Base-by-base conservation (phyloP, 345 rosid genomes). In the Salix arbutifolia region DNA sequence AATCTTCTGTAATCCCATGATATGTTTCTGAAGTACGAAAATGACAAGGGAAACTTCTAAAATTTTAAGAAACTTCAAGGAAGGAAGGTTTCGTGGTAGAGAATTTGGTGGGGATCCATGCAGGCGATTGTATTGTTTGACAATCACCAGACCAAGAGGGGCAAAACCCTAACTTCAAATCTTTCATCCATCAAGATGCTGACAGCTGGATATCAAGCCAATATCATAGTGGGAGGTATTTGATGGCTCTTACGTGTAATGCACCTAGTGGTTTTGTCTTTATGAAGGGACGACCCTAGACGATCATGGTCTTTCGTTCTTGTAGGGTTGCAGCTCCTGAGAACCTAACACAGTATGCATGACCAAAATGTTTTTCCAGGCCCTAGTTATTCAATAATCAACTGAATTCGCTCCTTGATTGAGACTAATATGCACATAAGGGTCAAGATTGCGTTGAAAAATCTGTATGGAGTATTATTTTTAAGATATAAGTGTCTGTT, bases 21-120 rank as follows among this genome's bases (percentile, higher is more conserved):
- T 17, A 6, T 38, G 65, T 35, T 60, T 73, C 23, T 73, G n/a
- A 26, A 16, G 50, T 53, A 31, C 74, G 69, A 80, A 71, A 67
- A 61, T 72, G 79, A 80, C 76, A 66, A 71, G 79, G 79, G 76
- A 80, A 80, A 71, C 76, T 76, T 71, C 79, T 71, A 65, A 71
- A 75, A 53, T 11, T 2, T 12, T 17, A 56, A 30, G 40, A 76
- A 38, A 60, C 5, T 77, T 66, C 77, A 48, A 53, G 64, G 48
- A 35, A 30, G 64, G 75, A 72, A 19, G 83, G 67, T n/a, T 8
- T 56, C 68, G 21, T 6, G 23, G 67, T 30, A 1, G 50, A 17
- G 60, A 28, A 67, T 40, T 58, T 64, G 70, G 14, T 7, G 26
- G 64, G 74, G 65, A 60, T 50, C 79, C 60, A 28, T 1, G 8